Conservation (phyloP, 345 rosid genomes). For the Euclidium syriacum region DNA sequence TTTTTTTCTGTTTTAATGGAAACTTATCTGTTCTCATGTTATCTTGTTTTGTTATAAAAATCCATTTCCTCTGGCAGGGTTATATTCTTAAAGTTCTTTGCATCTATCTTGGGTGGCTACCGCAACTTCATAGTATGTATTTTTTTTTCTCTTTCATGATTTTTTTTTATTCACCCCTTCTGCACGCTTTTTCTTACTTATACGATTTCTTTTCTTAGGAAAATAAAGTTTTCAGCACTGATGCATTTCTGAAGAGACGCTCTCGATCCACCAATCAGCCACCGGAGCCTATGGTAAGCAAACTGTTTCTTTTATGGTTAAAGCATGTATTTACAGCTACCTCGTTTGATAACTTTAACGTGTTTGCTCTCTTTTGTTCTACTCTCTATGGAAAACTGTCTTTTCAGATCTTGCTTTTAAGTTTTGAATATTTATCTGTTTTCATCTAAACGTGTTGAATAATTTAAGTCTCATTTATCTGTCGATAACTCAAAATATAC, state of each 20-base stretch:
- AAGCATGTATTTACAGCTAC: slow-evolving; percentile 11
- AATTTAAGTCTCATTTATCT: not conserved
- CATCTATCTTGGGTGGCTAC: slow-evolving; percentile 92
- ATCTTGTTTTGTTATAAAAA: slow-evolving; percentile 18
- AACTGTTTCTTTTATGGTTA: slow-evolving; percentile 12
- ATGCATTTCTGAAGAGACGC: slow-evolving; percentile 89
- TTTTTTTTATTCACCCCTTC: not conserved
- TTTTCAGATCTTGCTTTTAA: slow-evolving; percentile 3
- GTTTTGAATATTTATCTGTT: not conserved
- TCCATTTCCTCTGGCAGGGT: slow-evolving; percentile 57
- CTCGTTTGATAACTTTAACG: not conserved
- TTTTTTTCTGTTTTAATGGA: not conserved
- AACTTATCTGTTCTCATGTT: not conserved
- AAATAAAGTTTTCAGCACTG: slow-evolving; percentile 72
- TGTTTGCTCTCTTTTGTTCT: not conserved
- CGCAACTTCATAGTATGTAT: slow-evolving; percentile 90
- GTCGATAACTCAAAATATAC: not conserved
- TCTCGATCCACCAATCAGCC: slow-evolving; percentile 91
- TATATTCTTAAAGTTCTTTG: slow-evolving; percentile 87
- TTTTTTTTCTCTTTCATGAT: slow-evolving; percentile 14
- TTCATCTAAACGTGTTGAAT: slow-evolving; percentile 1
- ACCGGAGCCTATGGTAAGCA: slow-evolving; percentile 79
- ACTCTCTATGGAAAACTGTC: slow-evolving; percentile 4
- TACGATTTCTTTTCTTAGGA: slow-evolving; percentile 48
- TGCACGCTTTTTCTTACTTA: slow-evolving; percentile 1